These are phyloP conservation scores for Dactylellina drechsleri DNA, from an alignment of 2,329 filamentous ascomycete species.

Conservation along the genomic window DNA sequence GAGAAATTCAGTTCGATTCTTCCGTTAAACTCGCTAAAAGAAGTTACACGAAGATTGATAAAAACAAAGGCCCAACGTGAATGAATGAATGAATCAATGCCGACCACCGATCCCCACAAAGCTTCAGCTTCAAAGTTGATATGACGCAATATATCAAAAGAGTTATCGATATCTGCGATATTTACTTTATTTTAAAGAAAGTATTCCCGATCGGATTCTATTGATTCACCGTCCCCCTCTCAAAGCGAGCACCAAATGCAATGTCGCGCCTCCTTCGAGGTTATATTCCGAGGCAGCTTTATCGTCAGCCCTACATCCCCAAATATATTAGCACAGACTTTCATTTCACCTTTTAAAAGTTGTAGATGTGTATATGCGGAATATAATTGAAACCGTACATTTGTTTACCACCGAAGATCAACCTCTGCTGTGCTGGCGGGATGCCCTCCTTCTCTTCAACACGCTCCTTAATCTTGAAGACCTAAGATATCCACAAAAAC, in stretches of 20 bases:
- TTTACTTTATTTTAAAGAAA: no score
- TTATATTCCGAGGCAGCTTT: conserved; percentile 91
- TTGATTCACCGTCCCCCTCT: conserved; percentile 72
- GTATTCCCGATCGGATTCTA: background rate
- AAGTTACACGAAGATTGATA: no score
- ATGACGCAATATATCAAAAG: no score
- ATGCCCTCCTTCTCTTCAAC: conserved; percentile 99
- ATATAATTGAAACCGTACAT: conserved; percentile 70
- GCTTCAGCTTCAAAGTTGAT: no score
- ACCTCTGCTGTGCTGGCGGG: conserved; percentile 91
- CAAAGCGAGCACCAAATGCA: conserved; percentile 94
- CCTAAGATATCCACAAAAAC: conserved; percentile 66
- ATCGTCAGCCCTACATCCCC: conserved; percentile 79
- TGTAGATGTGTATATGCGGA: background rate
- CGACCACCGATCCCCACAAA: no score
- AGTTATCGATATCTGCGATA: no score
- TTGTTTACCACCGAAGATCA: conserved; percentile 97
- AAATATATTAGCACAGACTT: background rate
- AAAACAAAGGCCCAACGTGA: no score
- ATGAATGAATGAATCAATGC: no score
- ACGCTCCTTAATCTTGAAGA: conserved; percentile 96
- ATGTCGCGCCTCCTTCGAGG: conserved; percentile 88
- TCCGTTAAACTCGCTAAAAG: no score
- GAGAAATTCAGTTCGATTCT: no score
- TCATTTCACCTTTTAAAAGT: background rate